Evolutionary conservation across 768 basidiomycete species (phyloP).

Genomic region (Dioszegia crocea): DNA sequence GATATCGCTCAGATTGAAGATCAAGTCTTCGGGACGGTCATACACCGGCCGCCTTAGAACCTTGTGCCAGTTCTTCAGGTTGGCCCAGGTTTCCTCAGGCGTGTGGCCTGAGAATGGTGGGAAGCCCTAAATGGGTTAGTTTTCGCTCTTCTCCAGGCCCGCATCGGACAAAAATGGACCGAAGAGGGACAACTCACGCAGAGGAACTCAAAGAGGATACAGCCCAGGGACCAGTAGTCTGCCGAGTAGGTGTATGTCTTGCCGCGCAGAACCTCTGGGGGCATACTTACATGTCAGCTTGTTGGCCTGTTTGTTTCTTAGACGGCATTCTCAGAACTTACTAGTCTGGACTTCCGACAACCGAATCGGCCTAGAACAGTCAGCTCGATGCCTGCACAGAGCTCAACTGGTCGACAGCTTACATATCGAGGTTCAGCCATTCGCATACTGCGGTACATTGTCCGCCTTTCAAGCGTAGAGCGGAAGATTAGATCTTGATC

Average conservation of each 20-base stretch:
- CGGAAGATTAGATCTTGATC: conserved; percentile 84
- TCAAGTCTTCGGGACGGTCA: conserved; percentile 88
- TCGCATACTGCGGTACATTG: conserved; percentile 87
- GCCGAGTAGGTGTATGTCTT: conserved; percentile 94
- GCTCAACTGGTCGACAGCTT: conserved; percentile 8
- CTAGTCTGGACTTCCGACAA: conserved; percentile 97
- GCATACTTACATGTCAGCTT: conserved; percentile 58
- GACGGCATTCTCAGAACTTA: conserved; percentile 9
- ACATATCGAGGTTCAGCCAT: conserved; percentile 80
- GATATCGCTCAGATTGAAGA: conserved; percentile 88
- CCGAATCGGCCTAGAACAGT: conserved; percentile 69
- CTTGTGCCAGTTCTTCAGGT: conserved; percentile 94
- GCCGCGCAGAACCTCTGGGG: conserved; percentile 74
- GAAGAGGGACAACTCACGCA: conserved; percentile 21
- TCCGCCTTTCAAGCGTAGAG: conserved; percentile 88
- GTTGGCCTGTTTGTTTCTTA: background rate
- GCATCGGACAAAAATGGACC: too few relatives aligned
- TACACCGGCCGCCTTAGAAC: conserved; percentile 90
- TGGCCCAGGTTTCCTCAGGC: conserved; percentile 98
- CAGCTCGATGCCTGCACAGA: background rate
- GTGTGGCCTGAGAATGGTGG: conserved; percentile 95
- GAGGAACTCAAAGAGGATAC: conserved; percentile 82
- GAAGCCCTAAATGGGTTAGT: conserved; percentile 60
- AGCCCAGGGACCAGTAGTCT: conserved; percentile 97
- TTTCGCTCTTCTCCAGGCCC: background rate